These are phyloP conservation scores for Phytophthora sansomeana DNA, from an alignment of 352 stramenopile species.

Conservation along the genomic window DNA sequence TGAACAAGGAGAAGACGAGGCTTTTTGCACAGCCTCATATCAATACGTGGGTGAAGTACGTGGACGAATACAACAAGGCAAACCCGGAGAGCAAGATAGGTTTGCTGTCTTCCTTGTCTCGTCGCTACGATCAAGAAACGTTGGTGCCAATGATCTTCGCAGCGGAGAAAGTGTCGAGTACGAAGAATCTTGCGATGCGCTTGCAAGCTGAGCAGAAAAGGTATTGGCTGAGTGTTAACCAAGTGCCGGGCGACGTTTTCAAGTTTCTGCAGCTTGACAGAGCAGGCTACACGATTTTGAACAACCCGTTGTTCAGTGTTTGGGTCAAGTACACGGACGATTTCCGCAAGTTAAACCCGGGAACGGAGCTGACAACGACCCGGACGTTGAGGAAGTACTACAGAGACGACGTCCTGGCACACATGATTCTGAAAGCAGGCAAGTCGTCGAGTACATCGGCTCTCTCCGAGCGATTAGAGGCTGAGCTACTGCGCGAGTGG, in stretches of 20 bases:
- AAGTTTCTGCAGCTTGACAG: conserved; percentile 6
- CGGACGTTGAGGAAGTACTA: conserved; percentile 15
- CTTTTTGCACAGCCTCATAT: conserved; percentile 19
- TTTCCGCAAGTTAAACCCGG: conserved; percentile 16
- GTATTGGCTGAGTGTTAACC: not conserved
- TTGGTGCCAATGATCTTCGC: conserved; percentile 12
- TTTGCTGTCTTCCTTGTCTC: conserved; percentile 7
- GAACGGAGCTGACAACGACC: conserved; percentile 4
- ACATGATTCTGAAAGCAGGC: conserved; percentile 11
- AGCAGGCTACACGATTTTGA: not conserved
- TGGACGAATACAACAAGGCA: conserved; percentile 12
- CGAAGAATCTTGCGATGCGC: not conserved
- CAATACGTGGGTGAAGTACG: conserved; percentile 18
- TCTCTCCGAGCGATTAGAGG: conserved; percentile 7
- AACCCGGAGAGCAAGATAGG: conserved; percentile 8
- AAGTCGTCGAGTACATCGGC: conserved; percentile 2
- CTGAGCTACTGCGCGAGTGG: conserved; percentile 18
- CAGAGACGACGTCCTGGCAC: conserved; percentile 1
- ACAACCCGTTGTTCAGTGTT: conserved; percentile 8
- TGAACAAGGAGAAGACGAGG: conserved; percentile 6
- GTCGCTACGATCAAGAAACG: not conserved
- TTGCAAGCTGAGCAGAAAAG: conserved; percentile 4
- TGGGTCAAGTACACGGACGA: conserved; percentile 21
- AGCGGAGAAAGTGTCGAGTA: conserved; percentile 2
- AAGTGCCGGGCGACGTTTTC: conserved; percentile 2